Evolutionary conservation across 306 rosid species (phyloP).

Genomic region (Cucumis cinereus): DNA sequence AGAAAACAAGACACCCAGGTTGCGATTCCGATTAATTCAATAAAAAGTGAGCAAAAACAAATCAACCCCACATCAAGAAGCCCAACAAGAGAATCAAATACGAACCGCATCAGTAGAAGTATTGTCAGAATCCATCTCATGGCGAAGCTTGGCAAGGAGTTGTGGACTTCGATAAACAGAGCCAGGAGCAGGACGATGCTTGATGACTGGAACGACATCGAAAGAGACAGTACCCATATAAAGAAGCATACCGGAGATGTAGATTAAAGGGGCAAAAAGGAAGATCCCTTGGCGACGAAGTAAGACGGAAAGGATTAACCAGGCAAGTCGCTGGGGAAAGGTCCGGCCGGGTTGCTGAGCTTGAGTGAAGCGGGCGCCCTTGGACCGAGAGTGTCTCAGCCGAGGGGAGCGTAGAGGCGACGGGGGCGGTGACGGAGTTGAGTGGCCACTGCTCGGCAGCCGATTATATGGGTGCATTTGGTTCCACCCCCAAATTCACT

Average conservation of each 20-base stretch:
- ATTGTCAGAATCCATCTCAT: slow-evolving; percentile 63
- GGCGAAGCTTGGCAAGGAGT: slow-evolving; percentile 45
- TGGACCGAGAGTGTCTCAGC: slow-evolving; percentile 51
- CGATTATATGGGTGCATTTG: slow-evolving; percentile 75
- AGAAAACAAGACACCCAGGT: neutral
- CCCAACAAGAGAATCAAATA: neutral
- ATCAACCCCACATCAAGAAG: slow-evolving; percentile 6
- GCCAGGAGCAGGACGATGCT: slow-evolving; percentile 62
- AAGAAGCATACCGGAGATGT: slow-evolving; percentile 80
- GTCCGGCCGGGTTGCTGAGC: slow-evolving; percentile 32
- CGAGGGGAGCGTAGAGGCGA: slow-evolving; percentile 89
- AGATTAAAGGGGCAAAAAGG: slow-evolving; percentile 89
- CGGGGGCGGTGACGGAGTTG: slow-evolving; percentile 78
- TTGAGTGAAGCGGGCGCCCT: slow-evolving; percentile 36
- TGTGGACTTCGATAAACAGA: slow-evolving; percentile 75
- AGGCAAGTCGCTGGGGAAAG: slow-evolving; percentile 44
- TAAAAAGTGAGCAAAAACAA: neutral
- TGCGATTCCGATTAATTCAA: neutral
- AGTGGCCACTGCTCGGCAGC: slow-evolving; percentile 90
- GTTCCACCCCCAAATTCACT: neutral
- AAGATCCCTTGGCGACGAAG: slow-evolving; percentile 86
- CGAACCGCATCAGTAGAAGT: slow-evolving; percentile 74
- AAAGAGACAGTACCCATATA: slow-evolving; percentile 75
- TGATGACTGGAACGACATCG: slow-evolving; percentile 57
- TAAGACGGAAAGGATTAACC: slow-evolving; percentile 57